Percentiles rank a stretch among this genome's conserved stretches.
Conservation (phyloP, 257 asterid genomes). For the Haberlea rhodopensis region DNA sequence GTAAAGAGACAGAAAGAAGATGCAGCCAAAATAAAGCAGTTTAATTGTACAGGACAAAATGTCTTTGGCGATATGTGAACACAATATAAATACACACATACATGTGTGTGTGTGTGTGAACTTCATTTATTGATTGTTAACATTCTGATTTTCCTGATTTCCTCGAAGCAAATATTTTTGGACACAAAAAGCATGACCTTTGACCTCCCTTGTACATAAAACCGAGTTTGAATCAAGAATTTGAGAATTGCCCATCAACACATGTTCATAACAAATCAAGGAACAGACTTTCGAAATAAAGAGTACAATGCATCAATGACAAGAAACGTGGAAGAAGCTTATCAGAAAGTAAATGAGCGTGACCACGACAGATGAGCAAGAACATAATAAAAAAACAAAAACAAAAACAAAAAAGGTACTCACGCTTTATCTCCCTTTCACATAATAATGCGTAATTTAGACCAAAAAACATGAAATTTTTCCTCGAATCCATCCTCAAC, state of each 20-base stretch:
- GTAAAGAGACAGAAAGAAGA: neutral
- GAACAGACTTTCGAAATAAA: too few species aligned
- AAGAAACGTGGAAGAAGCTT: neutral
- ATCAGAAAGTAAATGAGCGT: neutral
- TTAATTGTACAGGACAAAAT: slow-evolving; percentile 11
- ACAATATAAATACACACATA: neutral
- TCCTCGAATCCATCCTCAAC: neutral
- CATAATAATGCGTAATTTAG: neutral
- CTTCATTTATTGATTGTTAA: neutral
- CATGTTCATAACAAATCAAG: neutral
- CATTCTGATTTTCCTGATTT: neutral
- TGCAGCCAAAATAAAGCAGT: slow-evolving; percentile 7
- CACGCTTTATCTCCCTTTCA: neutral
- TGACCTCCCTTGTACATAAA: neutral
- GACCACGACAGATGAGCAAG: neutral
- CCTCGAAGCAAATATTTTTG: neutral
- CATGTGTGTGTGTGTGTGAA: too few species aligned
- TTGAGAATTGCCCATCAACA: neutral
- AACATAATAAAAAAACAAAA: too few species aligned
- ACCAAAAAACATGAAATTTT: too few species aligned
- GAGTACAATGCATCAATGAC: neutral
- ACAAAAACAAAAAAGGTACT: neutral
- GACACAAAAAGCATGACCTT: neutral
- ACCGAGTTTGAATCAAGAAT: neutral
- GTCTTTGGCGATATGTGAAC: slow-evolving; percentile 1